These are phyloP conservation scores for Globisporangium cederbergense DNA, from an alignment of 352 stramenopile genomes.

Conservation along the genomic window DNA sequence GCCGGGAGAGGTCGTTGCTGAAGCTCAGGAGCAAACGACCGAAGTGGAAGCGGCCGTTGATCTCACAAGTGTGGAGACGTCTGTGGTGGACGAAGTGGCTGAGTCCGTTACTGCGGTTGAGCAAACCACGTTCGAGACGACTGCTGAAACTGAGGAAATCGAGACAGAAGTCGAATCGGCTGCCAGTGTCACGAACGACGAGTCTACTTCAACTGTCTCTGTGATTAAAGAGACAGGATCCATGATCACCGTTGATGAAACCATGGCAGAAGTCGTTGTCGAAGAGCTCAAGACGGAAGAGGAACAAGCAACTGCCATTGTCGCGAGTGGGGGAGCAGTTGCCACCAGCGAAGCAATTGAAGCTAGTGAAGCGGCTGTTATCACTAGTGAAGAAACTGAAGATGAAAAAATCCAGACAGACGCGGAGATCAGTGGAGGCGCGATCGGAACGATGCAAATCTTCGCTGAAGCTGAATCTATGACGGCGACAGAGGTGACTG, in stretches of 20 bases:
- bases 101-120: neutral
- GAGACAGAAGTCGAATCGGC: neutral
- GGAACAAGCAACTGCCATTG: neutral
- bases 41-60: neutral
- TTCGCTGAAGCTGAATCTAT: neutral
- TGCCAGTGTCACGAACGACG: neutral
- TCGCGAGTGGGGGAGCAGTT: neutral
- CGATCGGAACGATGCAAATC: neutral
- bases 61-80: neutral
- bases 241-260: neutral
- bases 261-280: neutral
- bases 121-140: neutral
- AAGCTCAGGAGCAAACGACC: neutral
- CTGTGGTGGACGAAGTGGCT: neutral
- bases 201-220: neutral
- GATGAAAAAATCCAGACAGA: neutral
- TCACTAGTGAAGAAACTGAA: constrained; percentile 3
- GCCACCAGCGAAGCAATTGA: neutral
- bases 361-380: neutral
- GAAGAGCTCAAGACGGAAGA: neutral
- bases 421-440: neutral
- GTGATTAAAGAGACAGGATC: neutral
- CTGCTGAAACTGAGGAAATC: neutral
- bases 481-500: neutral
- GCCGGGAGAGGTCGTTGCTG: neutral